Base-by-base conservation (phyloP, 176 grass and related monocot genomes). In the Hsuehochloa calcarea region DNA sequence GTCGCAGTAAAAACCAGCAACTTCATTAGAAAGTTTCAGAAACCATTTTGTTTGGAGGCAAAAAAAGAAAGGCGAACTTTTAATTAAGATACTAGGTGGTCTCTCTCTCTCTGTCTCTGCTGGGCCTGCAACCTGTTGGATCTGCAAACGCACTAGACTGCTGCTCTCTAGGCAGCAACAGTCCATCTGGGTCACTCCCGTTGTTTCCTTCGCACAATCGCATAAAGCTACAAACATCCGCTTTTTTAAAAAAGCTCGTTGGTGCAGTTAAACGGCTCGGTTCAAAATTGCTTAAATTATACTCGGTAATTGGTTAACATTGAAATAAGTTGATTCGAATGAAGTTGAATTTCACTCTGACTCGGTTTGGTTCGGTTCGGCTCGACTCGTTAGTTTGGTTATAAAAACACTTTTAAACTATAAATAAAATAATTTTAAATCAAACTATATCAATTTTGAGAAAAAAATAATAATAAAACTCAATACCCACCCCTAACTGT, bases 81-180 rank as follows among this genome's bases (percentile, higher is more conserved):
- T 15, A 16, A 1, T 9, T 4, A n/a, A 58, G 54, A 23, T n/a
- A 22, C 69, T 17, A 39, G 10, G 61, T 79, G 76, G 7, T 49
- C 59, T 13, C 76, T 8, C 23, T 20, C 10, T 62, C 56, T 22
- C 8, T 38, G 4, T 16, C 13, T 40, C 6, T 23, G 40, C 17
- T 51, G 58, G 81, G 16, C 52, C 65, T n/a, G 72, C 64, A 55
- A 10, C 19, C 25, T 60, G 83, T 10, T 49, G 58, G 55, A 63
- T 54, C 85, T 87, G 85, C 68, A 72, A 54, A 13, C 68, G 84
- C 84, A 86, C 55, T 64, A 17, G n/a, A 34, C 76, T 86, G 85
- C 56, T 80, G 67, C 85, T 54, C 58, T 87, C 68, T 47, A 87
- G 85, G 85, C 6, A 74, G 41, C 68, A 77, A 59, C 63, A 78